phyloP scores from a whole-genome alignment of 352 stramenopile species.

The Pythium coloratum region DNA sequence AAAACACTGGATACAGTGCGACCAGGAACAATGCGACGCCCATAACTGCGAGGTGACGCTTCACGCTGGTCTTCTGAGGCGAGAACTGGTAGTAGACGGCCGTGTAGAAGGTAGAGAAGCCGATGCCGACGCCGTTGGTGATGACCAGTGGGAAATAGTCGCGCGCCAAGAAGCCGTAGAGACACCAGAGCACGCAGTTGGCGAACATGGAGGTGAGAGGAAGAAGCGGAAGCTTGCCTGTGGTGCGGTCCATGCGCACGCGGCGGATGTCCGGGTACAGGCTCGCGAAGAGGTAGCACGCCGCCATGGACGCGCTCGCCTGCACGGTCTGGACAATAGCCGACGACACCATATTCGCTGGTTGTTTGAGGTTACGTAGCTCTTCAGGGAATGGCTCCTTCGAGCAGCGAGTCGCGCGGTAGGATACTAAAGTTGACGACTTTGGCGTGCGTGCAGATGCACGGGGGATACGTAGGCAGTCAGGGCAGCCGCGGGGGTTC shows the following conservation, averaged over 20 bases:
- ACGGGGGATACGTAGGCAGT: too few relatives aligned
- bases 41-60: conserved; percentile 16
- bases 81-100: conserved; percentile 54
- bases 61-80: conserved; percentile 30
- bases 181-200: conserved; percentile 42
- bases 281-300: conserved; percentile 29
- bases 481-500: too few relatives aligned
- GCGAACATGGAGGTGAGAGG: conserved; percentile 40
- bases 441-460: too few relatives aligned
- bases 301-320: conserved; percentile 19
- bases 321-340: conserved; percentile 20
- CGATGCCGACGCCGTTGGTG: conserved; percentile 43
- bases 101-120: conserved; percentile 47
- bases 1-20: conserved; percentile 38
- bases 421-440: too few relatives aligned
- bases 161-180: conserved; percentile 37
- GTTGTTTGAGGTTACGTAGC: too few relatives aligned
- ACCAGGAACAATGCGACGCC: conserved; percentile 31
- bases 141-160: conserved; percentile 42
- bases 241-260: conserved; percentile 15
- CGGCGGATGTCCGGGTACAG: conserved; percentile 22
- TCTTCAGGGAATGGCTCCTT: background rate
- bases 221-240: conserved; percentile 39
- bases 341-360: conserved; percentile 17
- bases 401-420: background rate